Evolutionary conservation across 73 alveolate genomes (phyloP), one percentile per base, ranked within the genome.

Genomic region (Symbiodinium pilosum): DNA sequence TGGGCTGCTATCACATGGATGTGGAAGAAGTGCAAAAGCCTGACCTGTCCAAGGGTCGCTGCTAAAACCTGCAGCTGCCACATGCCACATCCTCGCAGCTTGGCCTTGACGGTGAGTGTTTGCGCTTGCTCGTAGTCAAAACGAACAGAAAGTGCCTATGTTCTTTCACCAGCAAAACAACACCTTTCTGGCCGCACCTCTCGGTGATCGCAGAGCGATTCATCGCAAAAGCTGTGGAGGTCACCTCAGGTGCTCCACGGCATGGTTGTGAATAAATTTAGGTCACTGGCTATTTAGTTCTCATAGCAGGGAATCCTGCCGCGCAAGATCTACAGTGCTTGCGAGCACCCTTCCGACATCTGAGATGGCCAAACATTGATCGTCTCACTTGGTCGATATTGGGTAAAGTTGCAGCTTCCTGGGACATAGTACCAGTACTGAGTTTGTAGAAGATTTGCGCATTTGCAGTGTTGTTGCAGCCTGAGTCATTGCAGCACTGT

Each of bases 241-340:
- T 30, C 81, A 64, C 81, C 81, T 64, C 40, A 64, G 81, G 81
- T 64, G 81, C 81, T 64, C 81, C 81, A 28, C 81, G 5, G 81
- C 38, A n/a, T n/a, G n/a, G n/a, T n/a, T n/a, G n/a, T 64, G 30
- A 26, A n/a, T 34, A 64, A 28, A 9, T 5, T 64, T 34, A 9
- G 81, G 81, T 1, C 81, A 64, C 14, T 47, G 59, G 59, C 6
- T 47, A 47, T 47, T 47, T 14, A 47, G 59, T 47, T 47, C 59
- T 47, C n/a, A 14, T 47, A 47, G 14, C n/a, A 47, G 21, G 21
- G 59, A 47, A 47, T 47, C 59, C 21, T 47, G 59, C 59, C 59
- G 14, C 59, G 59, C n/a, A n/a, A n/a, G n/a, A n/a, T n/a, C n/a
- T n/a, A n/a, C n/a, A n/a, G n/a, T n/a, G n/a, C n/a, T n/a, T n/a